Conservation (phyloP, 2,329 filamentous ascomycete species). For the Penicillium sp. region DNA sequence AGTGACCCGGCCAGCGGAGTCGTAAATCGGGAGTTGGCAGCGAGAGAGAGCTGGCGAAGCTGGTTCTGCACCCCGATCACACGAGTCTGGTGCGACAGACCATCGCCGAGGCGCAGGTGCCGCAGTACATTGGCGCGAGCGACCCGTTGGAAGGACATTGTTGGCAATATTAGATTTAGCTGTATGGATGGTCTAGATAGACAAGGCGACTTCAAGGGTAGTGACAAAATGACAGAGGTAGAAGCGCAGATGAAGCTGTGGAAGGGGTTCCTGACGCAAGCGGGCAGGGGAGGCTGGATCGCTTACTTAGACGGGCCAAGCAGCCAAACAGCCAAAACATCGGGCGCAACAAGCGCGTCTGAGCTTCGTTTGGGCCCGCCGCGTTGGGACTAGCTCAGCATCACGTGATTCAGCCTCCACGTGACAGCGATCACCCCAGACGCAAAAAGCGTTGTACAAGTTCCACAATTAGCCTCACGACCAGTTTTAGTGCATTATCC, state of each 20-base stretch:
- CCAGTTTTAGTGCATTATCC: background rate
- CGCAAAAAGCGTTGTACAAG: slow-evolving; percentile 12
- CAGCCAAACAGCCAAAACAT: slow-evolving; percentile 3
- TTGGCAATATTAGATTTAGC: background rate
- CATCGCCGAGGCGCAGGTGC: slow-evolving; percentile 30
- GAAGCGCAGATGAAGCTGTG: slow-evolving; percentile 1
- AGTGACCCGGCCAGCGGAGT: slow-evolving; percentile 15
- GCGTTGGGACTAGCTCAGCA: slow-evolving; percentile 22
- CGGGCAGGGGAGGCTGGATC: slow-evolving; percentile 30
- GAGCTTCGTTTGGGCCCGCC: slow-evolving; percentile 30
- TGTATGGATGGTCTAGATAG: background rate
- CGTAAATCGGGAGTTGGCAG: slow-evolving; percentile 17
- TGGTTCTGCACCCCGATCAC: slow-evolving; percentile 31
- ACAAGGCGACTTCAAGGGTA: background rate
- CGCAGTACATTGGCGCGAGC: slow-evolving; percentile 36
- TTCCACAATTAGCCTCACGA: background rate
- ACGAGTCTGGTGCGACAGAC: slow-evolving; percentile 29
- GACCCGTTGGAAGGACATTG: slow-evolving; percentile 38
- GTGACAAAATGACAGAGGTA: background rate
- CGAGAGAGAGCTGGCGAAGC: slow-evolving; percentile 30
- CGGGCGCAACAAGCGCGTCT: slow-evolving; percentile 17
- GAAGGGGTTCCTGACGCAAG: slow-evolving; percentile 32
- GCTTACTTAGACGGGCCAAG: background rate
- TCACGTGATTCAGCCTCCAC: slow-evolving; percentile 11
- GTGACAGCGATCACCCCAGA: slow-evolving; percentile 21